Conservation (phyloP, 257 asterid genomes). For the Nicotiana undulata region DNA sequence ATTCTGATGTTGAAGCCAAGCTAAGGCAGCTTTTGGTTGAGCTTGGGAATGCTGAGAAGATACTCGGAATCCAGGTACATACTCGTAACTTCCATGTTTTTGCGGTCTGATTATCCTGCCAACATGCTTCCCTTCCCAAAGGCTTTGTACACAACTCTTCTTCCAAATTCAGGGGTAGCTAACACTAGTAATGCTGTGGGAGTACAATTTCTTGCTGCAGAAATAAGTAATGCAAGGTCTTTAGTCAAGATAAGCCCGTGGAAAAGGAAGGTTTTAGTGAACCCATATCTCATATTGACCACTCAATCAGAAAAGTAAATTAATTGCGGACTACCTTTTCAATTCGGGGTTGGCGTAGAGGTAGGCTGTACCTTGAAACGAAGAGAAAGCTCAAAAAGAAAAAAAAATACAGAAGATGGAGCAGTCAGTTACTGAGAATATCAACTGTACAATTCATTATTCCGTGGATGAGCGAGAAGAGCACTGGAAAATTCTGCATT, state of each 20-base stretch:
- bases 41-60: slow-evolving; percentile 78
- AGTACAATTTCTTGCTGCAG: background rate
- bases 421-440: background rate
- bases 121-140: background rate
- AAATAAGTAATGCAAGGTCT: background rate
- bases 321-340: background rate
- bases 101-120: background rate
- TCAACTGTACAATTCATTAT: background rate
- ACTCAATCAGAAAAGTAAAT: background rate
- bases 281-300: background rate
- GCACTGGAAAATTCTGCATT: background rate
- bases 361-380: background rate
- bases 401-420: background rate
- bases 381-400: background rate
- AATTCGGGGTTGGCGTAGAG: background rate
- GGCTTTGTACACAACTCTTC: background rate
- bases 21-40: slow-evolving; percentile 75
- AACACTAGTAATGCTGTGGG: background rate
- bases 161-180: background rate
- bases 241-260: background rate
- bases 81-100: background rate
- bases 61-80: slow-evolving; percentile 92
- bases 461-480: background rate
- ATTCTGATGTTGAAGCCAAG: slow-evolving; percentile 77
- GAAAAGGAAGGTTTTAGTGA: too few species aligned